These are phyloP conservation scores for Geotrichum fermentans DNA, from an alignment of 1,139 yeast genomes.

Conservation along the genomic window DNA sequence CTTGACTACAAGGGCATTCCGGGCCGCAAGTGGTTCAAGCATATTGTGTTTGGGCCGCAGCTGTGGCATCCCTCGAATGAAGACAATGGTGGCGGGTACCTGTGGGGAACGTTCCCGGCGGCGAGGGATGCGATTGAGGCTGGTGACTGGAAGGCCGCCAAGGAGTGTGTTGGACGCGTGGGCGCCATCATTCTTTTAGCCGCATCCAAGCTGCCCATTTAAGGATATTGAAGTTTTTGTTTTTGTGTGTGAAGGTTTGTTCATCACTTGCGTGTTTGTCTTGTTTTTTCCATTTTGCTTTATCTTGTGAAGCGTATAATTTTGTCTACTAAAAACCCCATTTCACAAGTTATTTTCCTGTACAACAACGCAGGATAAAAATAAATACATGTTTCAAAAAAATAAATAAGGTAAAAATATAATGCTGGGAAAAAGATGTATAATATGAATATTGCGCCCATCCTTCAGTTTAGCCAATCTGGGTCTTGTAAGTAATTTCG, in stretches of 20 bases:
- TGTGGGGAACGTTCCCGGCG: conserved; percentile 70
- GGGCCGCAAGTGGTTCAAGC: conserved; percentile 61
- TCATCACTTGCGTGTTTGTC: background rate
- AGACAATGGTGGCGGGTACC: conserved; percentile 29
- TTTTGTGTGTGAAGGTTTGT: background rate
- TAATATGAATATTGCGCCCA: too few species aligned
- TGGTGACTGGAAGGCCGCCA: conserved; percentile 53
- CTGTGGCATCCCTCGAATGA: conserved; percentile 47
- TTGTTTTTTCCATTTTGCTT: background rate
- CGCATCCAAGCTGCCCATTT: conserved; percentile 10
- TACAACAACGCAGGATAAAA: background rate
- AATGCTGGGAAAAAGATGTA: too few species aligned
- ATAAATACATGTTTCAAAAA: background rate
- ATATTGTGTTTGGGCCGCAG: conserved; percentile 67
- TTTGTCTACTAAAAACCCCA: too few species aligned
- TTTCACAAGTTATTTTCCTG: background rate
- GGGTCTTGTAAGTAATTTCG: conserved; percentile 32
- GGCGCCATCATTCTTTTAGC: conserved; percentile 17
- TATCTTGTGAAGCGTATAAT: too few species aligned
- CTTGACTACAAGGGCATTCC: conserved; percentile 47
- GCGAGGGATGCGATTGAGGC: conserved; percentile 59
- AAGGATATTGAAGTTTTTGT: background rate
- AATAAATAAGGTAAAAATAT: too few species aligned
- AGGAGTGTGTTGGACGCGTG: conserved; percentile 28
- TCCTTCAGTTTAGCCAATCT: too few species aligned